Conservation (phyloP, 1,139 yeast species). For the Saccharomyces hybrid region DNA sequence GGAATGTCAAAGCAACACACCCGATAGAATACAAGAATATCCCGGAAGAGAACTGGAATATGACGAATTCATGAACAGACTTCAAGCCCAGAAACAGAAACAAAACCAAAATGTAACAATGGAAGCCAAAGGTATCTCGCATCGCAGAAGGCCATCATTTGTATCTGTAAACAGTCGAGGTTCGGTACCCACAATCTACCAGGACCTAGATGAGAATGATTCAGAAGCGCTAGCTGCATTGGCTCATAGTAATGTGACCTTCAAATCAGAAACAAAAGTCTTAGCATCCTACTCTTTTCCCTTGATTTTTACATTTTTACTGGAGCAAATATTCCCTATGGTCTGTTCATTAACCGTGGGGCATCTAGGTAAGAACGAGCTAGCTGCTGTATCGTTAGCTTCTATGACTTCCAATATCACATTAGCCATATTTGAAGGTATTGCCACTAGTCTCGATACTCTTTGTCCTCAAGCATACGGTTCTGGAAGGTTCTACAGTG, state of each 20-base stretch:
- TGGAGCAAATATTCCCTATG: slow-evolving; percentile 66
- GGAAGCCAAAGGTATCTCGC: slow-evolving; percentile 4
- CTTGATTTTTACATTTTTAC: slow-evolving; percentile 53
- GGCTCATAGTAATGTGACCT: slow-evolving; percentile 41
- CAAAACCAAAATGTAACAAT: slow-evolving; percentile 12
- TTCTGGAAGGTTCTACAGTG: slow-evolving; percentile 52
- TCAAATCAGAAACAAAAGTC: slow-evolving; percentile 40
- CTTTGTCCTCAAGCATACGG: slow-evolving; percentile 81
- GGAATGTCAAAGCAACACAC: not conserved
- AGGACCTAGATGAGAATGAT: slow-evolving; percentile 27
- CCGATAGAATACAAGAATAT: not conserved
- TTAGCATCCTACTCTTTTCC: slow-evolving; percentile 54
- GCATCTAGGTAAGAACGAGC: slow-evolving; percentile 59
- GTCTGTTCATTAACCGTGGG: slow-evolving; percentile 68
- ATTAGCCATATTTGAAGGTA: slow-evolving; percentile 78
- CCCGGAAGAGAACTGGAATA: slow-evolving; percentile 25
- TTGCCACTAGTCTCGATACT: slow-evolving; percentile 81
- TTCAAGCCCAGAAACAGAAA: slow-evolving; percentile 25
- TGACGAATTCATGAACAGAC: slow-evolving; percentile 36
- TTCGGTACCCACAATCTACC: slow-evolving; percentile 30
- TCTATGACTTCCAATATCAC: slow-evolving; percentile 84
- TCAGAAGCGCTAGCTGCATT: slow-evolving; percentile 38
- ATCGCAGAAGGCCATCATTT: slow-evolving; percentile 25
- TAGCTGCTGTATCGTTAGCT: slow-evolving; percentile 79
- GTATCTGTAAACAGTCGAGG: slow-evolving; percentile 29